phyloP scores from a whole-genome alignment of 805 yeast species.

The Cyberlindnera mycetangii region DNA sequence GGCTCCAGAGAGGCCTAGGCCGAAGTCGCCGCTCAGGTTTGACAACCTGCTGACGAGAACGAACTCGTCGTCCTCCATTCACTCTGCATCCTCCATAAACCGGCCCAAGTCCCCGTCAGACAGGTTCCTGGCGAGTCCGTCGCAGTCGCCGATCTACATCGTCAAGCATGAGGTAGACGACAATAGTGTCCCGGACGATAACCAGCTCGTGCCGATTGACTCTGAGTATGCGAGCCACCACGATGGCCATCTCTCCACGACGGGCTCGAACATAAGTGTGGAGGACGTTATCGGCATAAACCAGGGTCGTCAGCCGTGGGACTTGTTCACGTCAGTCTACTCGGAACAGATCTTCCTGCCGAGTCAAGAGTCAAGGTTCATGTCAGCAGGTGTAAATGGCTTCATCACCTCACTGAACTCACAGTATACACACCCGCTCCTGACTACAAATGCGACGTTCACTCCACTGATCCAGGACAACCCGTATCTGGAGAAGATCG shows the following conservation, averaged over 20 bases:
- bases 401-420: slow-evolving; percentile 42
- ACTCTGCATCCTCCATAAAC: too few species aligned
- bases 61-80: neutral
- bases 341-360: slow-evolving; percentile 2
- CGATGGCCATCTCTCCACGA: neutral
- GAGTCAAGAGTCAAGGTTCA: slow-evolving; percentile 10
- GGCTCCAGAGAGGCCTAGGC: neutral
- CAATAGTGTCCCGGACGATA: neutral
- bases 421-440: slow-evolving; percentile 37
- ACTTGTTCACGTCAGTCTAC: neutral
- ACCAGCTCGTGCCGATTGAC: neutral
- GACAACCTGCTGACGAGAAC: neutral
- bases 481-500: slow-evolving; percentile 31
- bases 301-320: neutral
- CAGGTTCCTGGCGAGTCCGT: too few species aligned
- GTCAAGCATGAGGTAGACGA: too few species aligned
- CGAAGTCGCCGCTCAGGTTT: slow-evolving; percentile 4
- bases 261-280: too few species aligned
- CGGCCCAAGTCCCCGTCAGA: too few species aligned
- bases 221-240: neutral
- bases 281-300: neutral
- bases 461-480: slow-evolving; percentile 34
- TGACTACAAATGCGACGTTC: slow-evolving; percentile 40
- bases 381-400: slow-evolving; percentile 35
- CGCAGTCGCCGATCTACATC: too few species aligned